A percentile compares a stretch with the other conserved stretches of the same genome.
Conservation (phyloP, 139 green algal genomes). For the Tetraselmis striata region DNA sequence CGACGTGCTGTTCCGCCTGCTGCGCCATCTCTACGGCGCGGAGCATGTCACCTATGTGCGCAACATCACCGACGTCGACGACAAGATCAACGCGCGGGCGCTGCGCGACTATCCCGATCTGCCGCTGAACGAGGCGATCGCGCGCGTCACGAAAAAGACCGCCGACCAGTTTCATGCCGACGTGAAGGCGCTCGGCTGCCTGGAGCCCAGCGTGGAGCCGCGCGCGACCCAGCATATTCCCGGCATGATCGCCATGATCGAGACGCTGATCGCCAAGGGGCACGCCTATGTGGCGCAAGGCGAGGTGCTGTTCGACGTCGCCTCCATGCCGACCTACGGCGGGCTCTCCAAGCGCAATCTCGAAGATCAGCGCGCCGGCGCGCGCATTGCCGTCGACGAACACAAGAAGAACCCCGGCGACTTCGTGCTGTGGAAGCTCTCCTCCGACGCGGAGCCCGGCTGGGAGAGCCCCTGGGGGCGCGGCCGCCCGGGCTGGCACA, state of each 20-base stretch:
- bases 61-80: constrained; percentile 85
- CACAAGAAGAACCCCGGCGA: constrained; percentile 83
- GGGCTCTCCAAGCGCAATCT: constrained; percentile 69
- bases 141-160: too few relatives aligned
- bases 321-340: constrained; percentile 76
- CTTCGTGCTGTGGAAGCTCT: constrained; percentile 96
- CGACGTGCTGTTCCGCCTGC: constrained; percentile 81
- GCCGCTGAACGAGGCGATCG: too few relatives aligned
- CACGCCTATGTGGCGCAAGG: constrained; percentile 80
- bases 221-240: constrained; percentile 80
- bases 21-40: constrained; percentile 57
- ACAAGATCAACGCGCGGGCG: constrained; percentile 94
- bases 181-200: constrained; percentile 79
- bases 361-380: constrained; percentile 59
- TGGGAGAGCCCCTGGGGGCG: constrained; percentile 90
- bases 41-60: constrained; percentile 64
- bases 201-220: constrained; percentile 80
- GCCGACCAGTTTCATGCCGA: constrained; percentile 89
- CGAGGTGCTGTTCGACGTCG: constrained; percentile 94
- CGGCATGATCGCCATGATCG: constrained; percentile 83
- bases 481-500: constrained; percentile 92
- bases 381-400: constrained; percentile 79
- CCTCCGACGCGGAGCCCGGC: constrained; percentile 82
- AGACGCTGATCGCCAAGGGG: constrained; percentile 76
- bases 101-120: too few relatives aligned